A percentile compares a stretch with the other conserved stretches of the same genome.
phyloP scores from a whole-genome alignment of 306 rosid species.

The Luffa acutangula region DNA sequence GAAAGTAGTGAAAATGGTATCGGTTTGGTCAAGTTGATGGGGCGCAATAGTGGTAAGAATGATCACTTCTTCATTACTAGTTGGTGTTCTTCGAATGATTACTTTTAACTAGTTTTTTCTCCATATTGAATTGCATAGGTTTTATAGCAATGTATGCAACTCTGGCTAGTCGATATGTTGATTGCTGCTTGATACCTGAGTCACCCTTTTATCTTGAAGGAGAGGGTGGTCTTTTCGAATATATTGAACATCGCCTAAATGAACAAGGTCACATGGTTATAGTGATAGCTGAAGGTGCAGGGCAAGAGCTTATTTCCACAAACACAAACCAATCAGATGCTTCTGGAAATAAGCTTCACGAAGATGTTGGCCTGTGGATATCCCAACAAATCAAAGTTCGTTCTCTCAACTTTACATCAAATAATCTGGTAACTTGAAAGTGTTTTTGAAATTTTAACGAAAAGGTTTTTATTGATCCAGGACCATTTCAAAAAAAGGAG shows the following conservation, averaged over 20 bases:
- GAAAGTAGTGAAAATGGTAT: conserved; percentile 55
- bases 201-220: too few species aligned
- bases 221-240: conserved; percentile 44
- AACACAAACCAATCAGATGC: conserved; percentile 29
- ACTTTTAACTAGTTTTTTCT: neutral
- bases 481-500: conserved; percentile 32
- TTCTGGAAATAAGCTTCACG: conserved; percentile 31
- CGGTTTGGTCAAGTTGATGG: conserved; percentile 59
- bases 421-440: neutral
- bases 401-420: neutral
- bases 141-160: neutral
- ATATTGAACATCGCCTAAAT: conserved; percentile 37
- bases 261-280: conserved; percentile 65
- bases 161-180: too few species aligned
- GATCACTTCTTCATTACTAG: conserved; percentile 7
- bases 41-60: conserved; percentile 52
- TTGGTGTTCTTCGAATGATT: neutral
- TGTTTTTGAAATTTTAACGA: neutral
- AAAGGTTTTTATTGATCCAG: conserved; percentile 2
- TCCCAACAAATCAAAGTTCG: conserved; percentile 49
- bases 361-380: conserved; percentile 55
- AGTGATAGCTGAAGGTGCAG: conserved; percentile 73
- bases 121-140: conserved; percentile 23
- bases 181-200: too few species aligned
- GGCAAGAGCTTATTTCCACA: conserved; percentile 35